phyloP scores from a whole-genome alignment of 1,139 yeast genomes.

The Sugiyamaella paludigena region DNA sequence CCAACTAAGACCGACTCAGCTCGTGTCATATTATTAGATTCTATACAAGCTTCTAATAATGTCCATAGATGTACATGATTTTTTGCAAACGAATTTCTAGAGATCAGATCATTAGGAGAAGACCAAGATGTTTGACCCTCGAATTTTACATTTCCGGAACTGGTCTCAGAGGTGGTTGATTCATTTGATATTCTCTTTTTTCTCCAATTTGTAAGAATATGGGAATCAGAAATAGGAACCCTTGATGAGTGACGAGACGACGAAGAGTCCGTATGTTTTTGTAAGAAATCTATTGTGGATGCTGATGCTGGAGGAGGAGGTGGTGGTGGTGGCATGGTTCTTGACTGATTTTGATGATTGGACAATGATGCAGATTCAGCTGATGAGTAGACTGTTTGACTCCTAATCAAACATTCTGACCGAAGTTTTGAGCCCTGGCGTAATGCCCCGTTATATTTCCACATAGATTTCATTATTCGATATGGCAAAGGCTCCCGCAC shows the following conservation, averaged over 20 bases:
- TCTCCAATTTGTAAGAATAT: too few relatives aligned
- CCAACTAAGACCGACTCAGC: conserved; percentile 68
- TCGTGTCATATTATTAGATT: conserved; percentile 63
- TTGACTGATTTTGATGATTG: not conserved
- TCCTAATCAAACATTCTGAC: not conserved
- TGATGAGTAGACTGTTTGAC: conserved; percentile 8
- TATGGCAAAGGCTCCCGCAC: too few relatives aligned
- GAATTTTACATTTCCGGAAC: conserved; percentile 11
- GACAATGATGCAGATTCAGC: not conserved
- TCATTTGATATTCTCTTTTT: too few relatives aligned
- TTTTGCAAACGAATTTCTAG: conserved; percentile 35
- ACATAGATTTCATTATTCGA: conserved; percentile 6
- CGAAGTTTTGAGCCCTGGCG: conserved; percentile 1
- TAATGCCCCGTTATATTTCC: conserved; percentile 6
- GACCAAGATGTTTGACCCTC: conserved; percentile 32
- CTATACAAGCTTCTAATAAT: conserved; percentile 74
- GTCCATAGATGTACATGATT: conserved; percentile 71
- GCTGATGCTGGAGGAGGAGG: too few relatives aligned
- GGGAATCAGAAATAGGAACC: too few relatives aligned
- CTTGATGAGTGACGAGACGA: too few relatives aligned
- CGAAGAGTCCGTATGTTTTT: too few relatives aligned
- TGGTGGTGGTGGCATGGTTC: conserved; percentile 5
- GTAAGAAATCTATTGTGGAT: too few relatives aligned
- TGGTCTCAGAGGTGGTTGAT: not conserved
- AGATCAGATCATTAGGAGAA: conserved; percentile 35